Conservation (phyloP, 345 rosid genomes). For the Dimocarpus longan region DNA sequence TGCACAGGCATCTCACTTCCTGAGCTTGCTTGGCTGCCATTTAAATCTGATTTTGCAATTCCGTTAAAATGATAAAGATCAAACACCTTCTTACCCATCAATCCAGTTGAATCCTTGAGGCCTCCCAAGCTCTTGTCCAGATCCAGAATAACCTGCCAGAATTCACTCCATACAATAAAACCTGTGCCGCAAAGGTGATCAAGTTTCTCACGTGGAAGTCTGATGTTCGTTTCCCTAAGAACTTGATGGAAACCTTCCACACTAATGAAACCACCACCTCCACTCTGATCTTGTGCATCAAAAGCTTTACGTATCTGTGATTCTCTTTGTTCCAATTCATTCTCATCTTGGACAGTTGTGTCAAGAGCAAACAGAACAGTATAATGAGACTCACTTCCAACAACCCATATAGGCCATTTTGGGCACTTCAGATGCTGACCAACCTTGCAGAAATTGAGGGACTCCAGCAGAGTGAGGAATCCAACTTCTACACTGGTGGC, state of each 20-base stretch:
- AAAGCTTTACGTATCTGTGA: slow-evolving; percentile 86
- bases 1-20: slow-evolving; percentile 67
- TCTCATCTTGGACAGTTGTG: slow-evolving; percentile 88
- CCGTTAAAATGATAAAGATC: slow-evolving; percentile 97
- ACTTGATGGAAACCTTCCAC: slow-evolving; percentile 96
- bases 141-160: slow-evolving; percentile 91
- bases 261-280: slow-evolving; percentile 97
- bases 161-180: slow-evolving; percentile 96
- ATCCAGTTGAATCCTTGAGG: slow-evolving; percentile 81
- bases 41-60: slow-evolving; percentile 91
- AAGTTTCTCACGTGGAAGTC: slow-evolving; percentile 67
- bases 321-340: slow-evolving; percentile 92
- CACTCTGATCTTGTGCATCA: slow-evolving; percentile 95
- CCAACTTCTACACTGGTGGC: slow-evolving; percentile 87
- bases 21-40: slow-evolving; percentile 53
- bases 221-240: slow-evolving; percentile 59
- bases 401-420: slow-evolving; percentile 98
- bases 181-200: slow-evolving; percentile 74
- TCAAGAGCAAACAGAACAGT: slow-evolving; percentile 93
- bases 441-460: slow-evolving; percentile 93
- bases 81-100: slow-evolving; percentile 97
- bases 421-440: slow-evolving; percentile 94
- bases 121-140: slow-evolving; percentile 82
- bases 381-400: slow-evolving; percentile 99
- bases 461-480: slow-evolving; percentile 92